Conservation (phyloP, 2,329 filamentous ascomycete genomes). For the Colletotrichum tanaceti region DNA sequence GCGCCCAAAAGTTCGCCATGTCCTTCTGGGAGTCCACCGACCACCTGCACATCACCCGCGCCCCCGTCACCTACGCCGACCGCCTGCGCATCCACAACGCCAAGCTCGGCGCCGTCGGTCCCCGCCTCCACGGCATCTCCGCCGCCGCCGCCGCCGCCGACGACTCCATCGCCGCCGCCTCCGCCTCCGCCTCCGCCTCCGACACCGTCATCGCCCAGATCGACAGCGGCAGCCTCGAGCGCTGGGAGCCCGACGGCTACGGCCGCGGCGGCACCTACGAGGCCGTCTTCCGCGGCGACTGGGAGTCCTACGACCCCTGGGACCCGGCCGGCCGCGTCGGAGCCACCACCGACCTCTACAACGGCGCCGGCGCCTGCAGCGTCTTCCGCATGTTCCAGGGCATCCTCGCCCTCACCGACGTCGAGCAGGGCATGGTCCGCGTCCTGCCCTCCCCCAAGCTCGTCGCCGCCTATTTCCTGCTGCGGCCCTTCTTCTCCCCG, state of each 20-base stretch:
- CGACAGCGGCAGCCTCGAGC: constrained; percentile 73
- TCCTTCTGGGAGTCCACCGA: constrained; percentile 64
- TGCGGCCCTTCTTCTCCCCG: constrained; percentile 60
- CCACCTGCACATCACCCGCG: constrained; percentile 55
- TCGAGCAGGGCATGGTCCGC: constrained; percentile 57
- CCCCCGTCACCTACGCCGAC: constrained; percentile 71
- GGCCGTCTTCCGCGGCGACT: constrained; percentile 73
- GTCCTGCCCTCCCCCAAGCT: constrained; percentile 62
- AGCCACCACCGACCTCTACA: constrained; percentile 76
- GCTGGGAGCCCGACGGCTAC: constrained; percentile 75
- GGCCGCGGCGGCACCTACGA: constrained; percentile 70
- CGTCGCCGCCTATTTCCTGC: constrained; percentile 60
- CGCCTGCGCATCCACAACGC: constrained; percentile 63
- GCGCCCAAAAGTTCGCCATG: constrained; percentile 61
- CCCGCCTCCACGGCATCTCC: constrained; percentile 46
- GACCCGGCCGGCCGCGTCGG: constrained; percentile 73
- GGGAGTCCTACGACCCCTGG: constrained; percentile 82
- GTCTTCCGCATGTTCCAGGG: constrained; percentile 85
- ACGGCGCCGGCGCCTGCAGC: constrained; percentile 77
- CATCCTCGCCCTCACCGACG: constrained; percentile 75
- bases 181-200: too few species aligned
- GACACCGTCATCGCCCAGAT: constrained; percentile 70
- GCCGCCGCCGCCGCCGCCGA: too few species aligned
- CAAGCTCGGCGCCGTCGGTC: constrained; percentile 40
- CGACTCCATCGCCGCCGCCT: constrained; percentile 56